Evolutionary conservation across 2,329 filamentous ascomycete species (phyloP), one percentile per base, ranked within the genome.

Genomic region (Aureobasidium melanogenum): DNA sequence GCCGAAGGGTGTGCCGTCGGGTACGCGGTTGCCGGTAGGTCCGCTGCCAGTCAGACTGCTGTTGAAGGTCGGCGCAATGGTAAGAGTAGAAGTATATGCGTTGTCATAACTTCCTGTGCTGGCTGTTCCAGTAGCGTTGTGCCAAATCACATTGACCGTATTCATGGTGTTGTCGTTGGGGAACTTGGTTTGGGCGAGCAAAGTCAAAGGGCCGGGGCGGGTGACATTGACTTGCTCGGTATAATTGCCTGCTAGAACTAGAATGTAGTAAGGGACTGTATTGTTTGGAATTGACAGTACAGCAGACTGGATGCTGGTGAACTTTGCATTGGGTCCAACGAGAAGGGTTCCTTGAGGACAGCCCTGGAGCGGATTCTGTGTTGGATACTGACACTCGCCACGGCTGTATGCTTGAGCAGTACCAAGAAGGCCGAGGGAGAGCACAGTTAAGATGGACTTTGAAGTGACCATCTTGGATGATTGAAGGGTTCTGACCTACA

Each of bases 161-260:
- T 83, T 82, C 50, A 73, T 70, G 41, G 72, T 71, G 8, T 79
- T 74, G 60, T 79, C 74, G 15, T 77, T 76, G 3, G 80, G 78
- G 2, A 70, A 66, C n/a, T 71, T 66, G 1, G 80, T 83, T 63
- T 83, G 77, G n/a, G 84, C 85, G 0, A 87, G 76, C 7, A 88
- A 75, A 30, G 83, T 85, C 7, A 87, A 73, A 0, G 85, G 84
- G 0, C 81, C 84, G 1, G 75, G 71, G 0, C 85, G 82, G 4
- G 85, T 88, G 63, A 88, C 76, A 65, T 88, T 88, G 63, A 88
- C 72, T 71, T 86, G 84, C 67, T 87, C 85, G 1, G 75, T 81
- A 67, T 88, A 88, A 63, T 77, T 78, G 0, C 85, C 85, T 0
- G 83, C 76, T 0, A 80, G 78, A 48, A 88, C 80, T 14, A 88